Percentiles rank a stretch among this genome's conserved stretches.
phyloP scores from a whole-genome alignment of 176 grass and related monocot genomes.

The Dactylis glomerata region DNA sequence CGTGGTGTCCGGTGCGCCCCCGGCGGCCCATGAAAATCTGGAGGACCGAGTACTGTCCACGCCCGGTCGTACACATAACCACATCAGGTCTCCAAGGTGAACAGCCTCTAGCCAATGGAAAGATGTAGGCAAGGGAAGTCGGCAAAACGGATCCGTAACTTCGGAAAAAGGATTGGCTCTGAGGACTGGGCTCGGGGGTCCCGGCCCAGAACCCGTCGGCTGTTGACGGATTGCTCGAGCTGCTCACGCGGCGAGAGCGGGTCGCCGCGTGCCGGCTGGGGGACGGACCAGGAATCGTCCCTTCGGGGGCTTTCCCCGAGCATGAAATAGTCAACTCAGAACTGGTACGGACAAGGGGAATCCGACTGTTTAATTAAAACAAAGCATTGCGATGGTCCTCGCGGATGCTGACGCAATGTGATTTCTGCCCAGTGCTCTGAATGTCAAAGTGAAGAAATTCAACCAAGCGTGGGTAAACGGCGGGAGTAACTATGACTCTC shows the following conservation, averaged over 20 bases:
- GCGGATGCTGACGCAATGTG: slow-evolving; percentile 65
- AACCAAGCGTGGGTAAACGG: slow-evolving; percentile 65
- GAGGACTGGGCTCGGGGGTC: slow-evolving; percentile 59
- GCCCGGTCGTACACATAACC: slow-evolving; percentile 54
- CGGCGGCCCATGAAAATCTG: slow-evolving; percentile 54
- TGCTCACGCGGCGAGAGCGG: slow-evolving; percentile 18
- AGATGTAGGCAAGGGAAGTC: slow-evolving; percentile 2
- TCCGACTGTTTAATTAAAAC: slow-evolving; percentile 81
- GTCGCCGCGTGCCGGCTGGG: slow-evolving; percentile 23
- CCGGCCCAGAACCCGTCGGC: slow-evolving; percentile 44
- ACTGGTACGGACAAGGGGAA: slow-evolving; percentile 70
- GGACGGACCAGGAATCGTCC: background rate
- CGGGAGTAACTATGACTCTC: slow-evolving; percentile 89
- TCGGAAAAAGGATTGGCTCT: slow-evolving; percentile 78
- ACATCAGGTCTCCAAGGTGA: slow-evolving; percentile 79
- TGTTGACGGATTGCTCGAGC: slow-evolving; percentile 31
- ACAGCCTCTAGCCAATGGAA: slow-evolving; percentile 26
- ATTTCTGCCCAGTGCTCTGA: slow-evolving; percentile 72
- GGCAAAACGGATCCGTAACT: slow-evolving; percentile 62
- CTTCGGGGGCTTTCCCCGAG: no score
- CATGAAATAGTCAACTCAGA: slow-evolving; percentile 57
- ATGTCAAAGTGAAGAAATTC: slow-evolving; percentile 95
- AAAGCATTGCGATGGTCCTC: slow-evolving; percentile 82
- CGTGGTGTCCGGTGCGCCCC: slow-evolving; percentile 50
- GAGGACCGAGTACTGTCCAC: slow-evolving; percentile 31